Evolutionary conservation across 2,329 filamentous ascomycete species (phyloP).

Genomic region (Fusarium annulatum): DNA sequence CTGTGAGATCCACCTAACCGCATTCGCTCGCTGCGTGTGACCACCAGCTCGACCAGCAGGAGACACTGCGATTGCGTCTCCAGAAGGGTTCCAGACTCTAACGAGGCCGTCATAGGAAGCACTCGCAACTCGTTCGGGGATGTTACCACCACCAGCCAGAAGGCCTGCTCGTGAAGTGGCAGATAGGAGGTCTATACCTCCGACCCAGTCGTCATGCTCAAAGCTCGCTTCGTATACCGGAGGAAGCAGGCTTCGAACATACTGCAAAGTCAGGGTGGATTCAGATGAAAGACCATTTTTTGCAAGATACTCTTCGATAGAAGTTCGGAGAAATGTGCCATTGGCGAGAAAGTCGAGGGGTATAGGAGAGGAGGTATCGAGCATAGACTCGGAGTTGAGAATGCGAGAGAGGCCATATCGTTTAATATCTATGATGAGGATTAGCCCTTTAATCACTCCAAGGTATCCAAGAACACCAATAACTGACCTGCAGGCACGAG

Average conservation of each 20-base stretch:
- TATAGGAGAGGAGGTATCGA: constrained; percentile 72
- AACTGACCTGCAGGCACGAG: constrained; percentile 68
- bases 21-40: constrained; percentile 81
- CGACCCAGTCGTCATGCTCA: constrained; percentile 98
- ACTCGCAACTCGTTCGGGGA: constrained; percentile 77
- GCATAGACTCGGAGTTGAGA: constrained; percentile 78
- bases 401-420: constrained; percentile 77
- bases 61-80: constrained; percentile 84
- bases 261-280: constrained; percentile 88
- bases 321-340: constrained; percentile 88
- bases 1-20: constrained; percentile 84
- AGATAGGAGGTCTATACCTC: constrained; percentile 84
- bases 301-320: constrained; percentile 89
- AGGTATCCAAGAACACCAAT: neutral
- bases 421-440: constrained; percentile 65
- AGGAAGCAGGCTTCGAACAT: constrained; percentile 90
- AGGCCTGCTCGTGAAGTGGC: constrained; percentile 69
- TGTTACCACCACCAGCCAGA: constrained; percentile 49
- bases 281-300: constrained; percentile 89
- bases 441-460: neutral
- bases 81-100: constrained; percentile 89
- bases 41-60: constrained; percentile 73
- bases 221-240: constrained; percentile 91
- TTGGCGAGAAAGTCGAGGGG: constrained; percentile 97
- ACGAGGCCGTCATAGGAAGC: constrained; percentile 91